Conservation (phyloP, 2,329 filamentous ascomycete genomes). For the Botryotinia convoluta region DNA sequence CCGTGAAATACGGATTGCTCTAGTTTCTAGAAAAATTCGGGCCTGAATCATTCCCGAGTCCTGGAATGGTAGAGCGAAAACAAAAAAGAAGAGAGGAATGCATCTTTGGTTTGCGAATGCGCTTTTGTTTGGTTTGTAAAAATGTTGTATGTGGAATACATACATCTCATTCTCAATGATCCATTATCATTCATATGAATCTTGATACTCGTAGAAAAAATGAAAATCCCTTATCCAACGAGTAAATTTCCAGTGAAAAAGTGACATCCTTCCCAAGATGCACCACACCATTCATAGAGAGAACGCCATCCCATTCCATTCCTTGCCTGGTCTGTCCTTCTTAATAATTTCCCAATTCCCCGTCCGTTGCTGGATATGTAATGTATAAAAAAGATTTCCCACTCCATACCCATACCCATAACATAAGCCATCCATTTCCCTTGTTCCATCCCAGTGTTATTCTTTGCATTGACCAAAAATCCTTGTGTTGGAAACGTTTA, state of each 20-base stretch:
- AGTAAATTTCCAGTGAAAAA: constrained; percentile 5
- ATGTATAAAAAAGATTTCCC: constrained; percentile 15
- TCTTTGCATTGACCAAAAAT: not conserved
- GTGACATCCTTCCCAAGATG: not conserved
- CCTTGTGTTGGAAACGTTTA: not conserved
- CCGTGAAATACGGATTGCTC: not conserved
- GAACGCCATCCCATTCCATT: constrained; percentile 8
- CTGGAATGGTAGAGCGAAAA: not conserved
- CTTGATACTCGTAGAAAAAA: constrained; percentile 6
- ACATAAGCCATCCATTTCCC: constrained; percentile 2
- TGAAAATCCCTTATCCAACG: constrained; percentile 1
- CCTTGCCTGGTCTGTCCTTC: constrained; percentile 1
- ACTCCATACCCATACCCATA: constrained; percentile 8
- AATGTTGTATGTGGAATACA: constrained; percentile 11
- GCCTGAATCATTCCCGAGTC: not conserved
- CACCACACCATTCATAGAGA: not conserved
- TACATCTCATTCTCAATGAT: constrained; percentile 11
- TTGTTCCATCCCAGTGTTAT: constrained; percentile 3
- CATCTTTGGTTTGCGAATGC: constrained; percentile 5
- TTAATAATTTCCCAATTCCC: not conserved
- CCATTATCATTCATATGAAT: constrained; percentile 13
- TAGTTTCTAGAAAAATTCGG: not conserved
- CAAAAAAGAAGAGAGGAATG: not conserved
- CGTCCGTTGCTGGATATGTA: constrained; percentile 20
- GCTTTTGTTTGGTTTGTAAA: not conserved